These are phyloP conservation scores for Plasmodium gonderi DNA, from an alignment of 169 alveolate species.

Conservation along the genomic window DNA sequence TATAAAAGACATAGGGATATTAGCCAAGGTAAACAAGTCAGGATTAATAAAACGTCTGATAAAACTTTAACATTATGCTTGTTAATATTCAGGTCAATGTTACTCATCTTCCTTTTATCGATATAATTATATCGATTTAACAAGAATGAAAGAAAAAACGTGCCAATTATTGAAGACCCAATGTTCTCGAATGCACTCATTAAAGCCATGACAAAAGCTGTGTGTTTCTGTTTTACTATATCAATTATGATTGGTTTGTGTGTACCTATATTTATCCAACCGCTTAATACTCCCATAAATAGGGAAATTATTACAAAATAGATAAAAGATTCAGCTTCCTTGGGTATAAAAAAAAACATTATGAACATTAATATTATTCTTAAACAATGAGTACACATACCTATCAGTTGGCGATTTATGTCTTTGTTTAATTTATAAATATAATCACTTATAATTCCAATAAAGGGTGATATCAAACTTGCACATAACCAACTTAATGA, in stretches of 20 bases:
- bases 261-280: constrained; percentile 82
- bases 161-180: constrained; percentile 80
- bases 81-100: neutral
- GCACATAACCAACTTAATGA: constrained; percentile 82
- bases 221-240: constrained; percentile 78
- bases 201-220: constrained; percentile 79
- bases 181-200: constrained; percentile 78
- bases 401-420: constrained; percentile 78
- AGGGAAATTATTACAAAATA: constrained; percentile 75
- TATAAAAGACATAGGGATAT: constrained; percentile 50
- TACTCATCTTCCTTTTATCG: constrained; percentile 24
- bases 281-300: constrained; percentile 80
- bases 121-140: constrained; percentile 44
- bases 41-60: constrained; percentile 44
- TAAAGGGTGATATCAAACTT: constrained; percentile 78
- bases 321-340: constrained; percentile 75
- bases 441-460: constrained; percentile 79
- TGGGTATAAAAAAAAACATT: constrained; percentile 75
- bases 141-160: constrained; percentile 63
- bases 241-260: constrained; percentile 79
- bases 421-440: constrained; percentile 74
- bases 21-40: constrained; percentile 53
- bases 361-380: constrained; percentile 76
- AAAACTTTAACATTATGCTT: constrained; percentile 42
- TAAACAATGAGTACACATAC: constrained; percentile 75